Conservation (phyloP, 352 stramenopile species). For the Phytopythium sindhum region DNA sequence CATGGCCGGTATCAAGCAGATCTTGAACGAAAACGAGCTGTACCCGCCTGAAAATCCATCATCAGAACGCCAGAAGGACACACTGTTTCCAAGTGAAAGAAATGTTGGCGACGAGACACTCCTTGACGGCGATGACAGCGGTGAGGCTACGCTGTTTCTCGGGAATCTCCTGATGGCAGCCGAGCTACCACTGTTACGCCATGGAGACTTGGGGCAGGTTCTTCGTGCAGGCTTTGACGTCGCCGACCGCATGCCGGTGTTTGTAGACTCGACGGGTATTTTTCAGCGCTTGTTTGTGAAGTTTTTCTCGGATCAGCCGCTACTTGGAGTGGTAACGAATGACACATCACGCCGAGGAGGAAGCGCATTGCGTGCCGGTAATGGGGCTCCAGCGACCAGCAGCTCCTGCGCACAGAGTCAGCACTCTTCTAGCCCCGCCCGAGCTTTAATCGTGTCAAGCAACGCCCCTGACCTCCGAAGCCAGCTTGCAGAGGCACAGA, state of each 20-base stretch:
- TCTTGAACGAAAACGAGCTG: background rate
- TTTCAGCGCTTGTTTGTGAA: constrained; percentile 48
- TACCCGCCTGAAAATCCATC: background rate
- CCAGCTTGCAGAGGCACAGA: constrained; percentile 30
- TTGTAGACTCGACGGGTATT: constrained; percentile 36
- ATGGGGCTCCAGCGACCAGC: background rate
- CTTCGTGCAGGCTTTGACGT: constrained; percentile 27
- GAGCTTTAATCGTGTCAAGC: constrained; percentile 30
- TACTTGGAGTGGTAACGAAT: constrained; percentile 18
- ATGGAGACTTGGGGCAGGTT: constrained; percentile 7
- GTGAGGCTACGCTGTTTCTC: background rate
- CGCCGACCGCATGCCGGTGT: constrained; percentile 34
- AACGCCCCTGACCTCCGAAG: constrained; percentile 19
- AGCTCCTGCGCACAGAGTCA: background rate
- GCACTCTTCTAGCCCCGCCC: background rate
- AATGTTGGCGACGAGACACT: background rate
- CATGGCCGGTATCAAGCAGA: background rate
- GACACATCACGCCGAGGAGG: background rate
- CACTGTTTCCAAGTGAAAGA: background rate
- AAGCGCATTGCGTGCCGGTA: background rate
- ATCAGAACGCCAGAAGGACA: background rate
- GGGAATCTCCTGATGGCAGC: constrained; percentile 28
- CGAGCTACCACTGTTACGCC: constrained; percentile 33
- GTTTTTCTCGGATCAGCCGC: constrained; percentile 37
- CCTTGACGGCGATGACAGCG: background rate